Evolutionary conservation across 352 stramenopile species (phyloP).

Genomic region (Phytophthora macrochlamydospora): DNA sequence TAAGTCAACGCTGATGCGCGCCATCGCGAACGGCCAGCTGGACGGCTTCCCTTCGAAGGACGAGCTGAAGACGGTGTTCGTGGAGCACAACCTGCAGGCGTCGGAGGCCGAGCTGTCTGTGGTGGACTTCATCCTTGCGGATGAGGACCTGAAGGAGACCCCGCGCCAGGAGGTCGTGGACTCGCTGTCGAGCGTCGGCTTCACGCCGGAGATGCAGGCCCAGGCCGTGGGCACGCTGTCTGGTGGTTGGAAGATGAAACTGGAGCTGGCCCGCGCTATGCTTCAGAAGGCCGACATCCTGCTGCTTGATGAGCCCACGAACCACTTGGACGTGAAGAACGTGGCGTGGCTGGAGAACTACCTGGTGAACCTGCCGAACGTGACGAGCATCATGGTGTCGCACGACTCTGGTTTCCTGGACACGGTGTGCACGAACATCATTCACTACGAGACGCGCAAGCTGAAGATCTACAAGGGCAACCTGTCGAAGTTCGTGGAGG

Average conservation of each 20-base stretch:
- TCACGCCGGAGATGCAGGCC: slow-evolving; percentile 94
- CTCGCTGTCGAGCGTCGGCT: slow-evolving; percentile 93
- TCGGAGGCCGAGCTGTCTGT: slow-evolving; percentile 85
- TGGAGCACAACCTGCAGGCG: slow-evolving; percentile 97
- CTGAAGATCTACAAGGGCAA: slow-evolving; percentile 91
- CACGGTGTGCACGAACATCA: slow-evolving; percentile 97
- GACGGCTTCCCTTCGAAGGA: slow-evolving; percentile 95
- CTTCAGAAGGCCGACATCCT: slow-evolving; percentile 96
- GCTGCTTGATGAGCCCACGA: slow-evolving; percentile 96
- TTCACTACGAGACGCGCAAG: slow-evolving; percentile 96
- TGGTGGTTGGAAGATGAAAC: slow-evolving; percentile 96
- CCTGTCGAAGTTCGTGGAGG: slow-evolving; percentile 84
- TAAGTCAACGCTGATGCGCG: slow-evolving; percentile 97
- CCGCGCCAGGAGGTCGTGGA: slow-evolving; percentile 89
- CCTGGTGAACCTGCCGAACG: slow-evolving; percentile 83
- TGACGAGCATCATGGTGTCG: slow-evolving; percentile 95
- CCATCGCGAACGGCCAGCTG: slow-evolving; percentile 96
- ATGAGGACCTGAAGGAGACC: slow-evolving; percentile 93
- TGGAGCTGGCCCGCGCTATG: slow-evolving; percentile 94
- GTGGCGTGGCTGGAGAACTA: slow-evolving; percentile 94
- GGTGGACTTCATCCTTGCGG: slow-evolving; percentile 82
- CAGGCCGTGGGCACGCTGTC: slow-evolving; percentile 92
- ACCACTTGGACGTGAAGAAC: slow-evolving; percentile 94
- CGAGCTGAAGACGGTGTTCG: slow-evolving; percentile 96
- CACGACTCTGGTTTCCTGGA: slow-evolving; percentile 98